A percentile compares a stretch with the other conserved stretches of the same genome.
These are phyloP conservation scores for Eutrema heterophyllum DNA, from an alignment of 345 rosid species.

Conservation along the genomic window DNA sequence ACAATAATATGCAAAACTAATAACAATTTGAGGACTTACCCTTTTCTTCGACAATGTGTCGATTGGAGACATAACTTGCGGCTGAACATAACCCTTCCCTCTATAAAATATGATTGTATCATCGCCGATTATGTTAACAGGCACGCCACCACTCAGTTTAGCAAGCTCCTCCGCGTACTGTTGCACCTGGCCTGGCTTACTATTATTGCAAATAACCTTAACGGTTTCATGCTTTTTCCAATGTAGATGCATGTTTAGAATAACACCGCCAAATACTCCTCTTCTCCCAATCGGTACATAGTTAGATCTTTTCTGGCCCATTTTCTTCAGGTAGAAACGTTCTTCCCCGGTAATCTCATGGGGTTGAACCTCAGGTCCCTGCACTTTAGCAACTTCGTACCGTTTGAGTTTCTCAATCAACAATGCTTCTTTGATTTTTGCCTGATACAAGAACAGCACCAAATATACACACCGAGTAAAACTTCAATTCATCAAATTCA, in stretches of 20 bases:
- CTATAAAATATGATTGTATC: constrained; percentile 75
- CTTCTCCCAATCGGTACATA: constrained; percentile 84
- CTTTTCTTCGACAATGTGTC: constrained; percentile 84
- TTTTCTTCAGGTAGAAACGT: constrained; percentile 69
- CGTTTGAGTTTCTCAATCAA: constrained; percentile 76
- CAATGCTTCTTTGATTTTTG: constrained; percentile 76
- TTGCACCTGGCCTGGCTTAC: constrained; percentile 72
- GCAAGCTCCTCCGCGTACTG: constrained; percentile 67
- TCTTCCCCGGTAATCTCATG: constrained; percentile 82
- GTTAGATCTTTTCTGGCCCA: constrained; percentile 84
- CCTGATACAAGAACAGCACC: constrained; percentile 38
- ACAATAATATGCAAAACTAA: background rate
- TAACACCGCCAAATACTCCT: constrained; percentile 88
- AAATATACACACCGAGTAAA: background rate
- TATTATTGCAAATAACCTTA: constrained; percentile 79
- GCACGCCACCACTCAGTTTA: constrained; percentile 83
- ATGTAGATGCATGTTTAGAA: constrained; percentile 92
- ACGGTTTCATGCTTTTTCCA: constrained; percentile 97
- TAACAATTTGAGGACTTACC: constrained; percentile 31
- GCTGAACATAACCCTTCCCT: constrained; percentile 84
- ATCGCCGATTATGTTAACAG: constrained; percentile 68
- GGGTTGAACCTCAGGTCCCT: constrained; percentile 78
- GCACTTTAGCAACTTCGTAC: constrained; percentile 72
- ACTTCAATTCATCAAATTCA: constrained; percentile 3
- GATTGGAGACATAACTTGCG: constrained; percentile 84